These are phyloP conservation scores for Boletus insuetus DNA, from an alignment of 768 basidiomycete genomes.

Conservation along the genomic window DNA sequence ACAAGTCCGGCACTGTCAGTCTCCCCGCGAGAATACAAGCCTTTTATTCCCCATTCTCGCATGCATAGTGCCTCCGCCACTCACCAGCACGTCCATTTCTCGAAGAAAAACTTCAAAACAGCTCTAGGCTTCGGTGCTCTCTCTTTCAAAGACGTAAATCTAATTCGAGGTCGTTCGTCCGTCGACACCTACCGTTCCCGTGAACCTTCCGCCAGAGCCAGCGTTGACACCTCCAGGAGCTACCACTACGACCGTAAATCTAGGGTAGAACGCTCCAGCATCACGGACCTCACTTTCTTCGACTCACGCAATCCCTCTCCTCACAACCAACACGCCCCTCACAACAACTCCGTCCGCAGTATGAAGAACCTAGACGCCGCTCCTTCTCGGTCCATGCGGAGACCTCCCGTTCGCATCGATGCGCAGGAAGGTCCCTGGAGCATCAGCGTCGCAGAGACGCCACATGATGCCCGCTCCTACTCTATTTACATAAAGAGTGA, in stretches of 20 bases:
- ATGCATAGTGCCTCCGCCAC: slow-evolving; percentile 44
- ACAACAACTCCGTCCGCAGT: slow-evolving; percentile 33
- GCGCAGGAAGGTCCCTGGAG: slow-evolving; percentile 82
- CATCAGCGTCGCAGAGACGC: slow-evolving; percentile 84
- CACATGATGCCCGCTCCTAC: slow-evolving; percentile 65
- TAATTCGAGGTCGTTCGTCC: slow-evolving; percentile 29
- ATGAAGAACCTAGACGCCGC: slow-evolving; percentile 45
- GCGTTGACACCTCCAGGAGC: slow-evolving; percentile 43
- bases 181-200: slow-evolving; percentile 26
- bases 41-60: slow-evolving; percentile 29
- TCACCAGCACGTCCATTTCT: slow-evolving; percentile 33
- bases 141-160: slow-evolving; percentile 36
- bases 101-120: slow-evolving; percentile 47
- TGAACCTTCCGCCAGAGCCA: slow-evolving; percentile 37
- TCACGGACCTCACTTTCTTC: slow-evolving; percentile 44
- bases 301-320: slow-evolving; percentile 31
- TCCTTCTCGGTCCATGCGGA: slow-evolving; percentile 40
- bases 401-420: slow-evolving; percentile 62
- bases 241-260: slow-evolving; percentile 36
- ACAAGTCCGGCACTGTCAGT: slow-evolving; percentile 24
- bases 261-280: slow-evolving; percentile 35
- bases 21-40: slow-evolving; percentile 27
- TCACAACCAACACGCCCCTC: slow-evolving; percentile 32
- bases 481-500: slow-evolving; percentile 89
- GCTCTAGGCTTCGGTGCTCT: slow-evolving; percentile 44